phyloP scores from a whole-genome alignment of 768 basidiomycete species.

The Tylopilus plumbeoviolaceoides region DNA sequence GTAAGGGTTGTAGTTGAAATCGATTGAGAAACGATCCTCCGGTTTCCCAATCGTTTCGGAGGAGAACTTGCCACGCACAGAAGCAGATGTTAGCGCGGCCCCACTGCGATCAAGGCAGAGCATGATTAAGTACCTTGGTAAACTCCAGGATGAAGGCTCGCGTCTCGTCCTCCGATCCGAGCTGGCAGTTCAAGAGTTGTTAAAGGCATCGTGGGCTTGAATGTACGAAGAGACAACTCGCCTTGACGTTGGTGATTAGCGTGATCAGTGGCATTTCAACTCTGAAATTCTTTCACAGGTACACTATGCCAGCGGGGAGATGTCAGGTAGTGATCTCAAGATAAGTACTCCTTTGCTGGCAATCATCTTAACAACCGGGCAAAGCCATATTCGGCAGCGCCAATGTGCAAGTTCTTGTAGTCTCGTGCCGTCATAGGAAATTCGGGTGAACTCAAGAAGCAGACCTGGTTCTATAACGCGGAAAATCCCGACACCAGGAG shows the following conservation, averaged over 20 bases:
- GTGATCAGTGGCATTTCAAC: slow-evolving; percentile 32
- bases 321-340: no score
- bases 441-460: no score
- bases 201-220: background rate
- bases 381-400: no score
- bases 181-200: background rate
- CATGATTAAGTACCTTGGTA: background rate
- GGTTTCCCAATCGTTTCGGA: slow-evolving; percentile 51
- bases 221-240: no score
- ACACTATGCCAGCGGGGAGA: no score
- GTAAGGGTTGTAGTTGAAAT: slow-evolving; percentile 50
- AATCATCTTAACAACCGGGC: background rate
- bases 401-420: no score
- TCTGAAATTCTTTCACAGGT: background rate
- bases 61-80: slow-evolving; percentile 25
- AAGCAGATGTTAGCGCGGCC: background rate
- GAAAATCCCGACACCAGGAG: no score
- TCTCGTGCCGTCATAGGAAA: no score
- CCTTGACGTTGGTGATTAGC: slow-evolving; percentile 33
- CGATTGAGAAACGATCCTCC: slow-evolving; percentile 47
- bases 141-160: slow-evolving; percentile 1
- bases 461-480: no score
- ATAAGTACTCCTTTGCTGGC: no score
- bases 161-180: background rate
- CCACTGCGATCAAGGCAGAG: background rate